A percentile compares a stretch with the other conserved stretches of the same genome.
phyloP scores from a whole-genome alignment of 2,329 filamentous ascomycete genomes.

The Septoria petroselini region DNA sequence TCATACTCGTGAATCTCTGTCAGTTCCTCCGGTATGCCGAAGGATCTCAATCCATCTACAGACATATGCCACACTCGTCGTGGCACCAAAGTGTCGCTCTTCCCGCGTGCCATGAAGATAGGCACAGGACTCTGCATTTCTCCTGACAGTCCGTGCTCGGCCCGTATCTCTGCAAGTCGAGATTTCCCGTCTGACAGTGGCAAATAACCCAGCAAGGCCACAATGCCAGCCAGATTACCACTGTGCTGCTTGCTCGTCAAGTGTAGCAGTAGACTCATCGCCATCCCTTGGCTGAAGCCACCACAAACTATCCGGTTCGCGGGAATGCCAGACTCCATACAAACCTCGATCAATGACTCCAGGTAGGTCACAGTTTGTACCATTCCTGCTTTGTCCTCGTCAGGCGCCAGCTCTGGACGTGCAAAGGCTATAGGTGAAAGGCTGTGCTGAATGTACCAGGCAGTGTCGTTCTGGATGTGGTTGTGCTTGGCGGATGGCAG shows the following conservation, averaged over 20 bases:
- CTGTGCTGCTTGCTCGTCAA: conserved; percentile 41
- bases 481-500: conserved; percentile 49
- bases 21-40: too few species aligned
- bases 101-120: too few species aligned
- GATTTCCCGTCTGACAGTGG: conserved; percentile 37
- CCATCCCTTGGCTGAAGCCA: conserved; percentile 51
- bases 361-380: conserved; percentile 42
- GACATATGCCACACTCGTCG: too few species aligned
- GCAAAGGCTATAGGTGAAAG: conserved; percentile 39
- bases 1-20: too few species aligned
- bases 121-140: too few species aligned
- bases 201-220: conserved; percentile 47
- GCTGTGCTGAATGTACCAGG: conserved; percentile 46
- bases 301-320: conserved; percentile 46
- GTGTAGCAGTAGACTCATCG: conserved; percentile 45
- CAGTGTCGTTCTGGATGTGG: conserved; percentile 44
- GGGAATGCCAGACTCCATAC: conserved; percentile 43
- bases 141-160: too few species aligned
- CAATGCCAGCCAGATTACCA: conserved; percentile 41
- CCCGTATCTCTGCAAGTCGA: too few species aligned
- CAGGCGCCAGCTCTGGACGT: conserved; percentile 45
- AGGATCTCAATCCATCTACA: too few species aligned
- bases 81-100: too few species aligned
- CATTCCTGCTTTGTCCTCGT: conserved; percentile 49
- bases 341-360: conserved; percentile 43